Base-by-base conservation (phyloP, 805 yeast genomes). In the Candida sphagnicola region DNA sequence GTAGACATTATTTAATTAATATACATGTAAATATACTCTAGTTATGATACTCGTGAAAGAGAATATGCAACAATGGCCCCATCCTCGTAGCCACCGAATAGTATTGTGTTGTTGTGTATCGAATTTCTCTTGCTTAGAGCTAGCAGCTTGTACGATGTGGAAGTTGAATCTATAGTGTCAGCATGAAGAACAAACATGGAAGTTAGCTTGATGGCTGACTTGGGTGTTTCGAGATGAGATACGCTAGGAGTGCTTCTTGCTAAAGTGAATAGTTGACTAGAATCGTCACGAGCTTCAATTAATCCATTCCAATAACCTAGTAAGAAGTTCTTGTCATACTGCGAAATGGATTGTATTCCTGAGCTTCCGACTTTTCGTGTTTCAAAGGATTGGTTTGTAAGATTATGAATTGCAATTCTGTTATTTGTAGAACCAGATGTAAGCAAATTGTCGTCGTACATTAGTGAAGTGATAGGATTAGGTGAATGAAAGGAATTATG, bases 271-370 rank as follows among this genome's bases (percentile, higher is more conserved):
- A 24, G 17, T 12, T 23, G 28, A 23, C 13, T 10, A 6, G 16
- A 5, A 14, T 4, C 28, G 10, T 21, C 5, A 11, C 35, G 10
- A 6, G 24, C 49, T 47, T 61, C 51, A 2, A 63, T 50, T 2
- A 59, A 3, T 65, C 87, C 70, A 61, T 75, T 82, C 86, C 83
- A 46, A 69, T 74, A 40, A 56, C 71, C 51, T 53, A 53, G 31
- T 12, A 64, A 59, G 1, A 75, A 31, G 5, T 37, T 31, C 12
- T 24, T 18, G 17, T 53, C 39, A 13, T 47, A 45, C 1, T 65
- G 40, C 3, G 59, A 53, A 1, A 55, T 48, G 1, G 53, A 44
- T 30, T 53, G 57, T 8, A 51, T 42, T 5, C 61, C 61, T n/a
- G 44, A 42, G 19, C 47, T 37, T 11, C 46, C 47, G 4, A 52